Conservation (phyloP, 1,139 yeast species). For the Pichia sorboxylosa region DNA sequence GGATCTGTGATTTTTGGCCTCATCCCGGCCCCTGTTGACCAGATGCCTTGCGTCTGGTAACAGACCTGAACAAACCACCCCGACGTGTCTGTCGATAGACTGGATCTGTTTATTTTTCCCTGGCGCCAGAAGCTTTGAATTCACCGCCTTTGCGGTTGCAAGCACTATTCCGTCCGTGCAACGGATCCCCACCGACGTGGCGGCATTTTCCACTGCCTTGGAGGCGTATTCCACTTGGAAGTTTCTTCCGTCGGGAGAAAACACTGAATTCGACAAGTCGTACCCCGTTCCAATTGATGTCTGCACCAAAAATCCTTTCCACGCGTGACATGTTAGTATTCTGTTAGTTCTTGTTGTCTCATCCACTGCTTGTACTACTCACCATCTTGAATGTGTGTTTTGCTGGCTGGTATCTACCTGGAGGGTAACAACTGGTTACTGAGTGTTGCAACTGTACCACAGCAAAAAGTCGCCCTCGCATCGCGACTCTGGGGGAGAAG, state of each 20-base stretch:
- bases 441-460: too few species aligned
- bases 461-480: too few species aligned
- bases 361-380: too few species aligned
- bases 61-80: slow-evolving; percentile 88
- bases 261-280: slow-evolving; percentile 86
- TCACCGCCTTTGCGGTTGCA: slow-evolving; percentile 89
- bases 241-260: slow-evolving; percentile 81
- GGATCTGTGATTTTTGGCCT: slow-evolving; percentile 69
- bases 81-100: slow-evolving; percentile 86
- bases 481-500: too few species aligned
- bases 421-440: too few species aligned
- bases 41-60: slow-evolving; percentile 95
- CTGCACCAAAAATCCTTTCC: slow-evolving; percentile 22
- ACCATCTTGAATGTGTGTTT: too few species aligned
- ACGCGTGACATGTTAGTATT: slow-evolving; percentile 1
- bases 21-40: slow-evolving; percentile 87
- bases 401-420: too few species aligned
- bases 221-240: slow-evolving; percentile 97
- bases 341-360: too few species aligned
- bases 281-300: slow-evolving; percentile 96
- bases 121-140: slow-evolving; percentile 81
- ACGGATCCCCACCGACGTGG: slow-evolving; percentile 88
- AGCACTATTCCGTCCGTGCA: slow-evolving; percentile 87
- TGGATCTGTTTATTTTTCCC: slow-evolving; percentile 84
- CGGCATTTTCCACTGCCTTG: slow-evolving; percentile 96